These are phyloP conservation scores for Plectranthus barbatus DNA, from an alignment of 257 asterid species.

Conservation along the genomic window DNA sequence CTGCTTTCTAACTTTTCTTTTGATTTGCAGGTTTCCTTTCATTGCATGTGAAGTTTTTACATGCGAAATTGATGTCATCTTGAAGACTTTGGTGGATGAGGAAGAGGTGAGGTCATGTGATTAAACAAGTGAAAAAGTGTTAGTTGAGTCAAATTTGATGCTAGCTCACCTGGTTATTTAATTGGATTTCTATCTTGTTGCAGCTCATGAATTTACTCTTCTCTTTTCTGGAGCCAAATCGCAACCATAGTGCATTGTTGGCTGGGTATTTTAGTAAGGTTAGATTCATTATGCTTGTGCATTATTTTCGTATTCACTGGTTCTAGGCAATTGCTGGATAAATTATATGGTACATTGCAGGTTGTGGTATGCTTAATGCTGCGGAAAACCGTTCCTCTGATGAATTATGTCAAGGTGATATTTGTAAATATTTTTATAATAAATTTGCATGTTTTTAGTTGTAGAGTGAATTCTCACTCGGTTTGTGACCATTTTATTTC, in stretches of 20 bases:
- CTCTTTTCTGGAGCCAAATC: constrained; percentile 90
- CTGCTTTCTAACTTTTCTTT: constrained; percentile 14
- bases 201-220: constrained; percentile 94
- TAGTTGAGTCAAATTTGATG: constrained; percentile 3
- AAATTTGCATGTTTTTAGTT: not conserved
- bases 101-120: constrained; percentile 65
- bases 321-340: constrained; percentile 17
- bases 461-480: too few relatives aligned
- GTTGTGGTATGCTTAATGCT: constrained; percentile 90
- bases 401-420: constrained; percentile 88
- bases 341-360: constrained; percentile 37
- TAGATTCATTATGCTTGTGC: constrained; percentile 10
- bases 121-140: constrained; percentile 4
- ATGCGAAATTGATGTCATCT: constrained; percentile 93
- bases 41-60: constrained; percentile 94
- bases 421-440: not conserved
- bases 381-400: constrained; percentile 76
- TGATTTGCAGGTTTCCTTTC: constrained; percentile 75
- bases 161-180: constrained; percentile 9
- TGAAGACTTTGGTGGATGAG: constrained; percentile 90
- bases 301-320: constrained; percentile 4
- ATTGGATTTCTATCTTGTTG: constrained; percentile 19
- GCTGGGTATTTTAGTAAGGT: constrained; percentile 99
- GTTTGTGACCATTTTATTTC: too few relatives aligned
- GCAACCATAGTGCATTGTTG: constrained; percentile 73